Conservation (phyloP, 805 yeast genomes). For the Candida cerambycidarum region DNA sequence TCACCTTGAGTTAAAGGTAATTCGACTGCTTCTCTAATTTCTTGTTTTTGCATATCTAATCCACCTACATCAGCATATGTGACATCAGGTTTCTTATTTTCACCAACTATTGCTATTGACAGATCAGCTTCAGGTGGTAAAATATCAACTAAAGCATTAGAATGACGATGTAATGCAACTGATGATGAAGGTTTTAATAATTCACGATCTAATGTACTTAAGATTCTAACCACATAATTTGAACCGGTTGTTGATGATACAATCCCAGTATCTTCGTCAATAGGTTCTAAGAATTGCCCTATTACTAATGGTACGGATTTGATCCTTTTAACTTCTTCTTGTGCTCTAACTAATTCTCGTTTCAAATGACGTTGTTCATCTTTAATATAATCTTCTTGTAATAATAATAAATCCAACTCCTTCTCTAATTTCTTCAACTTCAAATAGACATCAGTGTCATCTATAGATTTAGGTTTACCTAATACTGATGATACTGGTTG, state of each 20-base stretch:
- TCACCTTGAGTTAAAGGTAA: conserved; percentile 95
- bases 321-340: conserved; percentile 96
- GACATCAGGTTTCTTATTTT: conserved; percentile 88
- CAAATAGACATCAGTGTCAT: conserved; percentile 69
- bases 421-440: conserved; percentile 86
- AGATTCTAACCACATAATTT: conserved; percentile 91
- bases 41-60: conserved; percentile 98
- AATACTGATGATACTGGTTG: conserved; percentile 6
- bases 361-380: conserved; percentile 97
- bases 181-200: conserved; percentile 91
- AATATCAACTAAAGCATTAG: conserved; percentile 95
- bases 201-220: conserved; percentile 93
- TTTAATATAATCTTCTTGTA: conserved; percentile 96
- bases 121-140: conserved; percentile 99
- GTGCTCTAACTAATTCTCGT: conserved; percentile 92
- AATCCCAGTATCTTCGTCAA: conserved; percentile 94
- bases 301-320: conserved; percentile 97
- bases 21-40: conserved; percentile 97
- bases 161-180: conserved; percentile 97
- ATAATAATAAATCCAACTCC: conserved; percentile 75
- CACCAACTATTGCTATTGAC: conserved; percentile 90
- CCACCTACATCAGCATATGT: conserved; percentile 99
- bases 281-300: conserved; percentile 97
- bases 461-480: conserved; percentile 12
- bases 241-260: conserved; percentile 98